A percentile compares a stretch with the other conserved stretches of the same genome.
phyloP scores from a whole-genome alignment of 768 basidiomycete species.

The Gyrodon lividus region DNA sequence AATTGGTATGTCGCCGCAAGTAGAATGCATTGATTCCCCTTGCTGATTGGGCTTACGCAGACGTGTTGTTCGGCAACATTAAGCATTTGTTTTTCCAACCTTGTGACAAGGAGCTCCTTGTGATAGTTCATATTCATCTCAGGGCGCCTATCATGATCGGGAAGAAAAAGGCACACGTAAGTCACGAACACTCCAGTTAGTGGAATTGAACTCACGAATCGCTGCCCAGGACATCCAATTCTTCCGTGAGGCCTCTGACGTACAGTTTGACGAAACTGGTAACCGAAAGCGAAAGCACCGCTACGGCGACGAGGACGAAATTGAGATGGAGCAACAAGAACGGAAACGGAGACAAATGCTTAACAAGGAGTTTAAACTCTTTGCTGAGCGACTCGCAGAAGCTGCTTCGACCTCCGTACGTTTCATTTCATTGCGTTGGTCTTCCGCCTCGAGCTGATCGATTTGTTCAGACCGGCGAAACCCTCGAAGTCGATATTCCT shows the following conservation, averaged over 20 bases:
- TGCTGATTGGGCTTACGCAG: conserved; percentile 39
- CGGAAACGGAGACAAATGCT: conserved; percentile 82
- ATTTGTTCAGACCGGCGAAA: conserved; percentile 62
- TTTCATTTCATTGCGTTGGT: not conserved
- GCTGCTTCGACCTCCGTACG: conserved; percentile 75
- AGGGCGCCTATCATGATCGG: conserved; percentile 98
- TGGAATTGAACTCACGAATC: not conserved
- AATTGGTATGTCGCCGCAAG: conserved; percentile 60
- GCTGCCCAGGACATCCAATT: conserved; percentile 87
- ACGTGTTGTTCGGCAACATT: conserved; percentile 94
- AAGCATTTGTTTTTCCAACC: conserved; percentile 99
- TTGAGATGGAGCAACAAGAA: conserved; percentile 98
- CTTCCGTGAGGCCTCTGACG: conserved; percentile 95
- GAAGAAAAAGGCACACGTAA: conserved; percentile 94
- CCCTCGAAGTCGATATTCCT: conserved; percentile 91
- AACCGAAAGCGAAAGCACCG: conserved; percentile 96
- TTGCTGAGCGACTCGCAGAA: conserved; percentile 90
- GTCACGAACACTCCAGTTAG: conserved; percentile 24
- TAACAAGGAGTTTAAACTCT: conserved; percentile 93
- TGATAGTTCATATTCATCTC: conserved; percentile 91
- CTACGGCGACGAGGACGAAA: conserved; percentile 98
- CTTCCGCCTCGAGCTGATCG: conserved; percentile 1
- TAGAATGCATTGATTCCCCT: not conserved
- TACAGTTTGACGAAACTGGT: conserved; percentile 99
- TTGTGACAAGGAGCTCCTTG: conserved; percentile 92